These are phyloP conservation scores for Pochonia chlamydosporia DNA, from an alignment of 2,329 filamentous ascomycete species.

Conservation along the genomic window DNA sequence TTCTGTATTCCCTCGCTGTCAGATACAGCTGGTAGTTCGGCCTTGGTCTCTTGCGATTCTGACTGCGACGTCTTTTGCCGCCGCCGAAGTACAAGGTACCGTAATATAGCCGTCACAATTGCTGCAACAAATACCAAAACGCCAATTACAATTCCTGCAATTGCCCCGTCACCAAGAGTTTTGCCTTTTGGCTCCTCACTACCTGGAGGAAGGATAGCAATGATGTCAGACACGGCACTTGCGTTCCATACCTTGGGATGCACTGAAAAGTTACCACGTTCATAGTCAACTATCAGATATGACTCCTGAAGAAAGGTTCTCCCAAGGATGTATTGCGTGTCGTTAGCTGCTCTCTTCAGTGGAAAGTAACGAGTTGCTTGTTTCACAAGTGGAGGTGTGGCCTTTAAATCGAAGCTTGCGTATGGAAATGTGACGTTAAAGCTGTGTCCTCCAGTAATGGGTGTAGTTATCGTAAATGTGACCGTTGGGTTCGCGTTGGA, in stretches of 20 bases:
- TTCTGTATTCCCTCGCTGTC: too few species aligned
- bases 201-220: conserved; percentile 7
- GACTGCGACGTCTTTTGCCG: conserved; percentile 3
- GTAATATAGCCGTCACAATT: background rate
- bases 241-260: conserved; percentile 9
- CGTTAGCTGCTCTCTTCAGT: conserved; percentile 10
- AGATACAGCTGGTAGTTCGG: too few species aligned
- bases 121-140: conserved; percentile 3
- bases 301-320: conserved; percentile 12
- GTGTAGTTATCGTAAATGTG: conserved; percentile 6
- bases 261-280: conserved; percentile 10
- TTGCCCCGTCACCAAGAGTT: background rate
- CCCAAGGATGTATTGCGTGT: conserved; percentile 12
- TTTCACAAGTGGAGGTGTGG: conserved; percentile 8
- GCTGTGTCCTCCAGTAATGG: conserved; percentile 4
- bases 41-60: background rate
- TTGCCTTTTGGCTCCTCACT: background rate
- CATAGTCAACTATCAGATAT: conserved; percentile 13
- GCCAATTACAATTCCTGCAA: conserved; percentile 7
- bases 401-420: conserved; percentile 11
- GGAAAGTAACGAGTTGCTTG: conserved; percentile 11
- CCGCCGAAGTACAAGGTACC: conserved; percentile 4
- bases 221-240: conserved; percentile 6
- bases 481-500: conserved; percentile 2
- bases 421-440: conserved; percentile 12